These are phyloP conservation scores for Notholithocarpus densiflorus DNA, from an alignment of 306 rosid species.

Conservation along the genomic window DNA sequence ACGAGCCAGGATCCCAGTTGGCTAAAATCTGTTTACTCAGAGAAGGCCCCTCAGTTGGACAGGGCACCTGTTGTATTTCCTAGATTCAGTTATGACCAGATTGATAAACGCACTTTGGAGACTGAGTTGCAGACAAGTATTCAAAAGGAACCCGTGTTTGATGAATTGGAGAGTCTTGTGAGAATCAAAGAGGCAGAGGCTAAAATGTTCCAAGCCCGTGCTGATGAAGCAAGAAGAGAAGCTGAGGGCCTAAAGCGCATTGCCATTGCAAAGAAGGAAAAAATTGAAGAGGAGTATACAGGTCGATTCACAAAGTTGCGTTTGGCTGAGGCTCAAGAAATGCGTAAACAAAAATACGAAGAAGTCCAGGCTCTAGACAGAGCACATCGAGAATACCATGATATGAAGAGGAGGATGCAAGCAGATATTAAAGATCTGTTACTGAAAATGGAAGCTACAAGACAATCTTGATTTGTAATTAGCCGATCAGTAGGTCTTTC, in stretches of 20 bases:
- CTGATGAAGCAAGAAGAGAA: conserved; percentile 92
- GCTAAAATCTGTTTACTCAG: conserved; percentile 69
- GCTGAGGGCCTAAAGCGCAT: conserved; percentile 89
- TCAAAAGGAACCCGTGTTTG: conserved; percentile 71
- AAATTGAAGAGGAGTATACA: conserved; percentile 72
- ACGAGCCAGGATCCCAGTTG: conserved; percentile 78
- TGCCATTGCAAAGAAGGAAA: conserved; percentile 81
- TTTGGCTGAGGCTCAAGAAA: conserved; percentile 62
- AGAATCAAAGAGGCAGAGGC: conserved; percentile 87
- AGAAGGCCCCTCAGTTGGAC: conserved; percentile 60
- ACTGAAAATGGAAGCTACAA: conserved; percentile 93
- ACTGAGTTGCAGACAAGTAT: conserved; percentile 62
- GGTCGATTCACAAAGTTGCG: conserved; percentile 69
- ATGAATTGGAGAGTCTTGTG: conserved; percentile 82
- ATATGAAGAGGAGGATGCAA: conserved; percentile 90
- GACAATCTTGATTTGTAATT: conserved; percentile 68
- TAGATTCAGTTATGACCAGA: conserved; percentile 53
- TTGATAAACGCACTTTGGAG: conserved; percentile 50
- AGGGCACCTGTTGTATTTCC: conserved; percentile 61
- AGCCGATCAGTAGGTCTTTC: conserved; percentile 12
- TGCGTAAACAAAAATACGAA: conserved; percentile 71
- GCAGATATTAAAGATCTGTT: conserved; percentile 82
- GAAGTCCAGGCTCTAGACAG: conserved; percentile 79
- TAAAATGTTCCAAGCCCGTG: conserved; percentile 85
- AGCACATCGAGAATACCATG: conserved; percentile 71